Conservation (phyloP, 371 early-diverging fungal genomes). For the Choanephora cucurbitarum region DNA sequence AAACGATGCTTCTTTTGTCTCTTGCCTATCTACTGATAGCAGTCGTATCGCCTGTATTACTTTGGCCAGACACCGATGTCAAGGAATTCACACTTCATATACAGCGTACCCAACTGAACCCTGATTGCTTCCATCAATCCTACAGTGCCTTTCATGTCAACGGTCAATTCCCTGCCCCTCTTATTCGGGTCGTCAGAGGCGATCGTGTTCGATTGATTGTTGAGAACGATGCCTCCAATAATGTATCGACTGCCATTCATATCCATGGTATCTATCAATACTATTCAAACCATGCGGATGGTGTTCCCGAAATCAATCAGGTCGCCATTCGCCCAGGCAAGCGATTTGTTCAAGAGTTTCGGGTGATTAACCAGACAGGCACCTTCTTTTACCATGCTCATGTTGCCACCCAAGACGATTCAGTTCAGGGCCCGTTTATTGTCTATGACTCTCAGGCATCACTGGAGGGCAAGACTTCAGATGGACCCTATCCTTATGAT, state of each 20-base stretch:
- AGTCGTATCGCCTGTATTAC: no score
- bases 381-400: slow-evolving; percentile 60
- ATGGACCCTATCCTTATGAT: slow-evolving; percentile 42
- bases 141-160: slow-evolving; percentile 32
- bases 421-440: slow-evolving; percentile 50
- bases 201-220: slow-evolving; percentile 42
- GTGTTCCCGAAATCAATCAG: slow-evolving; percentile 63
- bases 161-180: slow-evolving; percentile 48
- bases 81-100: slow-evolving; percentile 23
- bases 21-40: no score
- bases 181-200: slow-evolving; percentile 34
- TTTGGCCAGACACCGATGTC: no score
- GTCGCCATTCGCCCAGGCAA: slow-evolving; percentile 51
- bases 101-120: slow-evolving; percentile 17
- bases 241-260: slow-evolving; percentile 33
- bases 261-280: slow-evolving; percentile 48
- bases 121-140: slow-evolving; percentile 30
- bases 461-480: not conserved
- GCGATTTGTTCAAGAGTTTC: slow-evolving; percentile 47
- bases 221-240: slow-evolving; percentile 25
- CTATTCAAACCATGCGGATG: slow-evolving; percentile 42
- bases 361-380: slow-evolving; percentile 42
- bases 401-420: slow-evolving; percentile 44
- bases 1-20: no score
- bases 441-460: slow-evolving; percentile 41